Evolutionary conservation across 805 yeast genomes (phyloP).

Genomic region (Ogataea wickerhamii): DNA sequence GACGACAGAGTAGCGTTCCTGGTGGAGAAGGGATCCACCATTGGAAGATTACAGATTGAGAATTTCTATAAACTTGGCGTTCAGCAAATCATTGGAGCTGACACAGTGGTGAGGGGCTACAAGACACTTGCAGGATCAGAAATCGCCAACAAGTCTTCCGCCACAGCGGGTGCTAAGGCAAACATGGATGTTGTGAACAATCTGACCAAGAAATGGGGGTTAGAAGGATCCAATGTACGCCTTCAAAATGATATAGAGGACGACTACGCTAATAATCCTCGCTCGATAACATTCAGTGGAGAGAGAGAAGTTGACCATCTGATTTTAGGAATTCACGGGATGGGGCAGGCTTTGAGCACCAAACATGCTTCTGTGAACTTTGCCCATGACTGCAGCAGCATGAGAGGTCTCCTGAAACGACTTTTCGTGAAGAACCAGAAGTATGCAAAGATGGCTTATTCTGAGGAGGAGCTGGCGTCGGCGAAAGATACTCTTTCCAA

Average conservation of each 20-base stretch:
- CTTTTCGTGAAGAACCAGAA: constrained; percentile 41
- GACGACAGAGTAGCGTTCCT: constrained; percentile 23
- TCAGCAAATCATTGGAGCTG: constrained; percentile 43
- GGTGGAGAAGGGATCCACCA: constrained; percentile 24
- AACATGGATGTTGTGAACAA: constrained; percentile 9
- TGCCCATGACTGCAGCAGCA: constrained; percentile 72
- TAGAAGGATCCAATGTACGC: constrained; percentile 27
- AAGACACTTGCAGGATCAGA: constrained; percentile 6
- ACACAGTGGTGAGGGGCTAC: constrained; percentile 50
- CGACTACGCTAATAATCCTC: constrained; percentile 46
- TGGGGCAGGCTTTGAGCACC: constrained; percentile 83
- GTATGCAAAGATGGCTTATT: constrained; percentile 37
- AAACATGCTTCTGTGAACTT: constrained; percentile 80
- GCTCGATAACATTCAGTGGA: constrained; percentile 35
- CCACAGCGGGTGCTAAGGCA: neutral
- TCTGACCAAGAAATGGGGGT: constrained; percentile 10
- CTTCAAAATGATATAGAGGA: constrained; percentile 47
- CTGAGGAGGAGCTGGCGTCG: constrained; percentile 25
- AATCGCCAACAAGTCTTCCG: constrained; percentile 3
- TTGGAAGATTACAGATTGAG: constrained; percentile 28
- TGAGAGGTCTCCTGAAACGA: constrained; percentile 55
- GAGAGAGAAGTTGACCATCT: constrained; percentile 49
- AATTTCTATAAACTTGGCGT: constrained; percentile 22
- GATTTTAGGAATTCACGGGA: constrained; percentile 89
- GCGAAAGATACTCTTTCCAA: constrained; percentile 32